Evolutionary conservation across 495 filamentous ascomycete genomes (phyloP), one percentile per base, ranked within the genome.

Genomic region (Zalerion maritima): DNA sequence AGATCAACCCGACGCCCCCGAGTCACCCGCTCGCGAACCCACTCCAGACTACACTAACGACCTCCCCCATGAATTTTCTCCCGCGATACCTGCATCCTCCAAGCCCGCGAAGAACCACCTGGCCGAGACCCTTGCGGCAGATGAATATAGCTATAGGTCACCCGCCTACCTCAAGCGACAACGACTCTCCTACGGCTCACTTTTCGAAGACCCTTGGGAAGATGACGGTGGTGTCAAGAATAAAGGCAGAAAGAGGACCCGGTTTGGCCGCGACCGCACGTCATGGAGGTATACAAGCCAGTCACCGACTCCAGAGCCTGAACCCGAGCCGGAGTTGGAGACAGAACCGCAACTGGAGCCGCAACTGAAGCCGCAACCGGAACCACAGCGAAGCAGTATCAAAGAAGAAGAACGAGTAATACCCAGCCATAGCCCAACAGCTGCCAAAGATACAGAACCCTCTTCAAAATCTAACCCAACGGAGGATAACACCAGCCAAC

Each of bases 151-250:
- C n/a, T 89, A 71, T 61, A 56, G 64, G 13, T 89, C 85, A 4
- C 83, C 84, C 4, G 80, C 78, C 5, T 89, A 91, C 37, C 40
- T 81, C 12, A 81, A 73, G 39, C 60, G 74, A 14, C 55, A 62
- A 11, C 62, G 76, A 24, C 47, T 70, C 4, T 79, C 73, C 1
- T 71, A 69, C 33, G 70, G 69, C 0, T 62, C 65, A 1, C 47
- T 75, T 0, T 60, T 72, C 13, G 64, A 73, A 35, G 61, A 64
- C 6, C 55, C 53, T 8, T 68, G 70, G 34, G 62, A 58, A 5
- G 74, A 84, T 18, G 75, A 77, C 35, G 79, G 75, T 45, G 74
- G 72, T 0, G 55, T 72, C 14, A 67, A 61, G 11, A 71, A 67
- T 6, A 76, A 64, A 32, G 72, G 75, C 17, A 71, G 64, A 18